Evolutionary conservation across 1,284 basidiomycete genomes (phyloP).

Genomic region (Heliocybe sulcata): DNA sequence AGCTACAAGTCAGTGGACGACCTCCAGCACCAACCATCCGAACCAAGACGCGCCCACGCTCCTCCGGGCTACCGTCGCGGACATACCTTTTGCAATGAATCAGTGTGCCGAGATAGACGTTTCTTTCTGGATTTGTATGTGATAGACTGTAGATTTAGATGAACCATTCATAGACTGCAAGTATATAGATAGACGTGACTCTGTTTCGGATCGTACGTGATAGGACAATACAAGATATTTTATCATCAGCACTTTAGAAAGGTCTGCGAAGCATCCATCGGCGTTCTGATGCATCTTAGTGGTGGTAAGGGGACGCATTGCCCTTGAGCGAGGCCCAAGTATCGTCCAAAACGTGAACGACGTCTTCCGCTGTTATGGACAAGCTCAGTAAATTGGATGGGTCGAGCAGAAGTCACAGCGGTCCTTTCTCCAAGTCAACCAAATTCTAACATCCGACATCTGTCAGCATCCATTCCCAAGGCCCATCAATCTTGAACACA

Average conservation of each 20-base stretch:
- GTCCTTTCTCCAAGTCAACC: slow-evolving; percentile 48
- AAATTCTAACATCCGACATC: slow-evolving; percentile 33
- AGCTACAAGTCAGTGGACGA: no score
- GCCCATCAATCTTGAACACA: background rate
- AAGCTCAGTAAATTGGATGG: background rate
- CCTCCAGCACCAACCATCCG: no score
- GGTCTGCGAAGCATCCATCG: no score
- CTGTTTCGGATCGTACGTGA: background rate
- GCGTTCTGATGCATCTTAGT: slow-evolving; percentile 14
- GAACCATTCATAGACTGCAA: no score
- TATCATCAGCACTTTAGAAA: no score
- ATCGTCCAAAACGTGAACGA: slow-evolving; percentile 28
- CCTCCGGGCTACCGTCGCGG: no score
- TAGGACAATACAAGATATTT: background rate
- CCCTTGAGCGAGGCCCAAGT: slow-evolving; percentile 27
- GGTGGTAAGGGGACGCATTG: slow-evolving; percentile 21
- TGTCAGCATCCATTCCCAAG: background rate
- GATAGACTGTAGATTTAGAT: background rate
- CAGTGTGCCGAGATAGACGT: background rate
- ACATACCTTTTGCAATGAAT: no score
- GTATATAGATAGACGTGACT: background rate
- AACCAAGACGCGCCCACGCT: no score
- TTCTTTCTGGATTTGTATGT: background rate
- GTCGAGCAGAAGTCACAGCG: slow-evolving; percentile 24
- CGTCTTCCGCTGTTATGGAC: slow-evolving; percentile 22